phyloP scores from a whole-genome alignment of 176 grass and related monocot genomes.

The Ampelocalamus luodianensis region DNA sequence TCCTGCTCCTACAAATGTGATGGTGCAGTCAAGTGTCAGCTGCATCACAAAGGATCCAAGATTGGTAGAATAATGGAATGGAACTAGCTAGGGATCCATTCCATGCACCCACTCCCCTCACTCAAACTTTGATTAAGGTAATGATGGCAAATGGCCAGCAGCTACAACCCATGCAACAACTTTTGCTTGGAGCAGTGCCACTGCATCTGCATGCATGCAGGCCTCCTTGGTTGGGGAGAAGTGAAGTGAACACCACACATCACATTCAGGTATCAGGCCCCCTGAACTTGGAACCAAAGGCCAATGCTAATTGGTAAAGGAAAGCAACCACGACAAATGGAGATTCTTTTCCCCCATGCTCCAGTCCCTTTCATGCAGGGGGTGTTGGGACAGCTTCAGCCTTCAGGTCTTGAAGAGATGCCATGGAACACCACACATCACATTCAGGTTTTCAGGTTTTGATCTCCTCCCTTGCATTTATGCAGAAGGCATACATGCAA shows the following conservation, averaged over 20 bases:
- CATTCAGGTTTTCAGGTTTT: too few relatives aligned
- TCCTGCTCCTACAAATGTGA: constrained; percentile 1
- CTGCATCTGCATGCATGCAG: neutral
- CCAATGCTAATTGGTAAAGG: neutral
- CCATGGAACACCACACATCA: too few relatives aligned
- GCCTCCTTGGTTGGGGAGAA: neutral
- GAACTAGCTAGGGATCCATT: constrained; percentile 46
- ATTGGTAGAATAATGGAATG: constrained; percentile 41
- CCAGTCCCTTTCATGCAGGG: constrained; percentile 58
- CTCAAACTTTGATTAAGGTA: constrained; percentile 71
- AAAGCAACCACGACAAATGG: constrained; percentile 17
- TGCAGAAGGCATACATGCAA: neutral
- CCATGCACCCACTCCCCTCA: constrained; percentile 12
- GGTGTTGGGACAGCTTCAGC: constrained; percentile 38
- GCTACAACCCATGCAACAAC: constrained; percentile 62
- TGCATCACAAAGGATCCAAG: constrained; percentile 49
- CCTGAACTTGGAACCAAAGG: neutral
- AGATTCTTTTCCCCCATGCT: constrained; percentile 48
- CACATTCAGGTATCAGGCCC: neutral
- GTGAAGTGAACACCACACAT: neutral
- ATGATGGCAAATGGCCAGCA: constrained; percentile 74
- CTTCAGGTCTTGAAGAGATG: constrained; percentile 43
- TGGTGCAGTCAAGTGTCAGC: constrained; percentile 16
- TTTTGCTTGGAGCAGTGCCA: constrained; percentile 58
- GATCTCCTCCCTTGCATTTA: too few relatives aligned